Conservation (phyloP, 352 stramenopile species). For the Pythium pyrilobum region DNA sequence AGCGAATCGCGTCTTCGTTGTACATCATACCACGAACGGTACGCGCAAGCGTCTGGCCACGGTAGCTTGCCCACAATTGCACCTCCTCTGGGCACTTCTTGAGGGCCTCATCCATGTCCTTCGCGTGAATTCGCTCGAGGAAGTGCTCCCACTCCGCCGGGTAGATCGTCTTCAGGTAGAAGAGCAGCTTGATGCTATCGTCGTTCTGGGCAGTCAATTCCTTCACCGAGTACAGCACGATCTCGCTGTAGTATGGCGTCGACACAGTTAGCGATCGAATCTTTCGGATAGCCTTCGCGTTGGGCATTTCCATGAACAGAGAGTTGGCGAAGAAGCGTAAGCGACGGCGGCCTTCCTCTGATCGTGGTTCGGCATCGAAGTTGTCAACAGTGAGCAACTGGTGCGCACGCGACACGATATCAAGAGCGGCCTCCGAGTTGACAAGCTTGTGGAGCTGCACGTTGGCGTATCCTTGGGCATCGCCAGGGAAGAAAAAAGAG, state of each 20-base stretch:
- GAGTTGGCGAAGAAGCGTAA: slow-evolving; percentile 85
- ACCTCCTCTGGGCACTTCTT: slow-evolving; percentile 79
- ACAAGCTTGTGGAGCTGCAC: slow-evolving; percentile 72
- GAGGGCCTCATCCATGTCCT: slow-evolving; percentile 79
- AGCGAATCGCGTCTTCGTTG: slow-evolving; percentile 77
- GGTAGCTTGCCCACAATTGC: slow-evolving; percentile 79
- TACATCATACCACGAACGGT: slow-evolving; percentile 86
- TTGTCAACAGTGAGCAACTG: slow-evolving; percentile 85
- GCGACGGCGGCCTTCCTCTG: slow-evolving; percentile 73
- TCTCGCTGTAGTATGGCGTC: slow-evolving; percentile 88
- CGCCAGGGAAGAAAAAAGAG: slow-evolving; percentile 84
- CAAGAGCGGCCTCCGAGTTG: slow-evolving; percentile 66
- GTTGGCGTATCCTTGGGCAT: slow-evolving; percentile 72
- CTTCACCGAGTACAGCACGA: slow-evolving; percentile 85
- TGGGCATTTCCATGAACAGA: slow-evolving; percentile 86
- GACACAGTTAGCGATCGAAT: slow-evolving; percentile 83
- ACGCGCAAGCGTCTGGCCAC: slow-evolving; percentile 74
- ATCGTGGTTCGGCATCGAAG: slow-evolving; percentile 79
- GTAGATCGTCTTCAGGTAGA: slow-evolving; percentile 92
- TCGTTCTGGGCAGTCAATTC: slow-evolving; percentile 78
- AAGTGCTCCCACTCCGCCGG: slow-evolving; percentile 82
- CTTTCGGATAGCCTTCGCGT: slow-evolving; percentile 76
- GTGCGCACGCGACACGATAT: slow-evolving; percentile 79
- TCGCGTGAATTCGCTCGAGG: slow-evolving; percentile 62
- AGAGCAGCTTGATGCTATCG: slow-evolving; percentile 93